Evolutionary conservation across 257 asterid species (phyloP).

Genomic region (Ilex aquifolium): DNA sequence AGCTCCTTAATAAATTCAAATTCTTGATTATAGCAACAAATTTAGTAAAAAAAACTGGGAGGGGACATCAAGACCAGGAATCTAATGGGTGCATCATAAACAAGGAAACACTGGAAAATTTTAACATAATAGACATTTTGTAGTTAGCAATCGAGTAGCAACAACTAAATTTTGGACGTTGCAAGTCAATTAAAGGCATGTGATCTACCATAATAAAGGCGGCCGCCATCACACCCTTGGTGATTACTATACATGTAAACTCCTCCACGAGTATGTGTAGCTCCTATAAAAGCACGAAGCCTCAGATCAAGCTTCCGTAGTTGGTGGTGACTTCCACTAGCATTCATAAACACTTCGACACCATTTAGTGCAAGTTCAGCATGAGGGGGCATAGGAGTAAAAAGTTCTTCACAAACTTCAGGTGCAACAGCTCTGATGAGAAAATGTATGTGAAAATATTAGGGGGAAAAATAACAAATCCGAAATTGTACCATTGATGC

Average conservation of each 20-base stretch:
- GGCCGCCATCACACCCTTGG: constrained; percentile 98
- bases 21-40: background rate
- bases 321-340: constrained; percentile 98
- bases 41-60: background rate
- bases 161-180: constrained; percentile 2
- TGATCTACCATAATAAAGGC: constrained; percentile 79
- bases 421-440: constrained; percentile 84
- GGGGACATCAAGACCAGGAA: background rate
- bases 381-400: constrained; percentile 87
- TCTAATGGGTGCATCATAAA: background rate
- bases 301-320: constrained; percentile 87
- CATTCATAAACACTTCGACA: constrained; percentile 91
- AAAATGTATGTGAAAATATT: constrained; percentile 15
- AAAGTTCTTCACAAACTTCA: constrained; percentile 96
- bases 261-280: constrained; percentile 97
- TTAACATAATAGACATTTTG: background rate
- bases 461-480: constrained; percentile 10
- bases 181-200: constrained; percentile 9
- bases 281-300: constrained; percentile 81
- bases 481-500: background rate
- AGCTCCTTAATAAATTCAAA: constrained; percentile 1
- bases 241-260: constrained; percentile 96
- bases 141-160: background rate
- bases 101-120: background rate
- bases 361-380: constrained; percentile 93